Evolutionary conservation across 139 green algal species (phyloP).

Genomic region (Monoraphidium neglectum): DNA sequence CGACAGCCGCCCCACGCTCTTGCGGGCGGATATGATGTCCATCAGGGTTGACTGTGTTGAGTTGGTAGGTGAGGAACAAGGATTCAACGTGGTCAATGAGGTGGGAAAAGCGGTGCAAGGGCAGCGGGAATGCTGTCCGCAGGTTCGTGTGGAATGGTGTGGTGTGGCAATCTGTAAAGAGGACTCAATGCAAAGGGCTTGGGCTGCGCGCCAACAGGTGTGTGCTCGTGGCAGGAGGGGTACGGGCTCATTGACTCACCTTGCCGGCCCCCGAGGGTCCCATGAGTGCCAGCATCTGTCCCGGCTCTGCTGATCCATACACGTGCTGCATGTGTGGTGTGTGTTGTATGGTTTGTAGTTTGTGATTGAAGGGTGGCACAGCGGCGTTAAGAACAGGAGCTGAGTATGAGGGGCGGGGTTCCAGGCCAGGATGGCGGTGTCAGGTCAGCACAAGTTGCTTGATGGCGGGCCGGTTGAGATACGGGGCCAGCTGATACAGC

Average conservation of each 20-base stretch:
- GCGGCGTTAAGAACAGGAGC: background rate
- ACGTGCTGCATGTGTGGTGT: conserved; percentile 25
- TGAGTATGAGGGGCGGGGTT: background rate
- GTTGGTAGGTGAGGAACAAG: conserved; percentile 24
- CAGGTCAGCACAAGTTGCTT: background rate
- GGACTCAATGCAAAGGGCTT: too few species aligned
- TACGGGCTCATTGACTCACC: too few species aligned
- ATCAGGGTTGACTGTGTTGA: conserved; percentile 55
- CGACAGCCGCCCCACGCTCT: conserved; percentile 47
- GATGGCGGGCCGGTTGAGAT: background rate
- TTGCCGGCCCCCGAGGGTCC: conserved; percentile 34
- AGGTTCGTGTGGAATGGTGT: too few species aligned
- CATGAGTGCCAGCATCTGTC: conserved; percentile 54
- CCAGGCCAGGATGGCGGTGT: background rate
- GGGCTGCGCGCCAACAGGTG: too few species aligned
- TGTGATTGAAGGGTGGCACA: background rate
- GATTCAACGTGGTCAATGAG: background rate
- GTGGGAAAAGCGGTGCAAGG: background rate
- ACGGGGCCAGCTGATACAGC: background rate
- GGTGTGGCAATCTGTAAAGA: too few species aligned
- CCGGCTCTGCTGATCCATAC: conserved; percentile 32
- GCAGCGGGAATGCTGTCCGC: too few species aligned
- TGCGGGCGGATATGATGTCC: conserved; percentile 59
- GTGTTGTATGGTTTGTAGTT: too few species aligned
- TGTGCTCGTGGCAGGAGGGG: too few species aligned